phyloP scores from a whole-genome alignment of 2,329 filamentous ascomycete genomes.

The Dothiorella sarmentorum region DNA sequence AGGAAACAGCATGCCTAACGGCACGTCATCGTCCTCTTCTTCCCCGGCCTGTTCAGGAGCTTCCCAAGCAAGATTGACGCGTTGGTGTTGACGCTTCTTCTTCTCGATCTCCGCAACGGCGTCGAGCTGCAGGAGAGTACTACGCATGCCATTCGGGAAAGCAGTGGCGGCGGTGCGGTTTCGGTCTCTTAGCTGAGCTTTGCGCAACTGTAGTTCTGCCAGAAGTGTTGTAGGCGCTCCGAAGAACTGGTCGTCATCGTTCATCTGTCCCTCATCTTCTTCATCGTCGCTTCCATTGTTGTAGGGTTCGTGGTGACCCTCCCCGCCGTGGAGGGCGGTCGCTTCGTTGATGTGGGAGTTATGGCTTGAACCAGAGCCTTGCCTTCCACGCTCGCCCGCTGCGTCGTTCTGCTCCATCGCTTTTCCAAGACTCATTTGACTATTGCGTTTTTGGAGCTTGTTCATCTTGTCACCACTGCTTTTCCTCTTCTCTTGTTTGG shows the following conservation, averaged over 20 bases:
- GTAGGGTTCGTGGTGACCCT: neutral
- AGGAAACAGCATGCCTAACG: constrained; percentile 75
- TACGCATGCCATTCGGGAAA: constrained; percentile 76
- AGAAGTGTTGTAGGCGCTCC: constrained; percentile 85
- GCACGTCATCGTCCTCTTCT: constrained; percentile 70
- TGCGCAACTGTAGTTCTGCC: constrained; percentile 86
- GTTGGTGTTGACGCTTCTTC: constrained; percentile 68
- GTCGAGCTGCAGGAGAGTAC: constrained; percentile 85
- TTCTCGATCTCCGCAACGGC: constrained; percentile 83
- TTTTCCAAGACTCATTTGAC: constrained; percentile 24
- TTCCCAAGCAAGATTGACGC: constrained; percentile 89
- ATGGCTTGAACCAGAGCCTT: neutral
- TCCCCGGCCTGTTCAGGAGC: constrained; percentile 52
- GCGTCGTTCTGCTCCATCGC: neutral
- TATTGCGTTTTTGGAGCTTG: constrained; percentile 41
- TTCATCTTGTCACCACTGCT: constrained; percentile 36
- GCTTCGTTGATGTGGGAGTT: constrained; percentile 19
- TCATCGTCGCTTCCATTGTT: constrained; percentile 30
- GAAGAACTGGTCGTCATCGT: constrained; percentile 45
- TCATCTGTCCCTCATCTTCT: constrained; percentile 40
- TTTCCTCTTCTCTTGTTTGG: constrained; percentile 40
- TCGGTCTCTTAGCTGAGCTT: constrained; percentile 79
- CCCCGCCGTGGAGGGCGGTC: constrained; percentile 19
- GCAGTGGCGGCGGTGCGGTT: constrained; percentile 64
- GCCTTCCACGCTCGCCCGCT: neutral